Conservation (phyloP, 805 yeast species). For the Suhomyces tanzawaensis region DNA sequence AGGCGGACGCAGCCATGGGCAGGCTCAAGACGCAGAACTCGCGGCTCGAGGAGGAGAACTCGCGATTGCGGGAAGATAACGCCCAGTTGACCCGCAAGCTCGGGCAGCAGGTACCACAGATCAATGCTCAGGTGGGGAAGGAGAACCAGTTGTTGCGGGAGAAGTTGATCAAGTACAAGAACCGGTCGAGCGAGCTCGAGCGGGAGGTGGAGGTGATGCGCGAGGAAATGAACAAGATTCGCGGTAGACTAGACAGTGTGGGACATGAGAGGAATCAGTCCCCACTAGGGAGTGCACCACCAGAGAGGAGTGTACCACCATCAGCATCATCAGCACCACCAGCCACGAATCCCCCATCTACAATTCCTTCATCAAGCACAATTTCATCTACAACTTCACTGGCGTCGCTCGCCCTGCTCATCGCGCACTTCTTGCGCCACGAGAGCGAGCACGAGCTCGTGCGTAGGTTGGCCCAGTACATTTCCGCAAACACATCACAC, state of each 20-base stretch:
- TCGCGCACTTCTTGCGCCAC: too few relatives aligned
- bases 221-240: not conserved
- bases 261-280: not conserved
- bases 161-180: constrained; percentile 35
- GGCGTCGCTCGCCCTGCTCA: too few relatives aligned
- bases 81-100: constrained; percentile 14
- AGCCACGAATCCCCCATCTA: too few relatives aligned
- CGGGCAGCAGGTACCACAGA: constrained; percentile 15
- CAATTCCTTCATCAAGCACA: too few relatives aligned
- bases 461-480: too few relatives aligned
- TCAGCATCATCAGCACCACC: too few relatives aligned
- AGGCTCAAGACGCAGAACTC: constrained; percentile 2
- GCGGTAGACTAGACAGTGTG: not conserved
- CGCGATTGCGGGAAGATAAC: constrained; percentile 7
- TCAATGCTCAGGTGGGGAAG: constrained; percentile 17
- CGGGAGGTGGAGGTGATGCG: not conserved
- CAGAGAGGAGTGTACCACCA: too few relatives aligned
- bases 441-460: too few relatives aligned
- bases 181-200: constrained; percentile 6
- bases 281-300: not conserved
- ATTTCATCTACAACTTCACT: too few relatives aligned
- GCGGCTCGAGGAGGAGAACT: constrained; percentile 7
- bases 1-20: not conserved
- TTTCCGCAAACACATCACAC: too few relatives aligned
- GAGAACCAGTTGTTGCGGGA: constrained; percentile 32